Percentiles rank a stretch among this genome's conserved stretches.
phyloP scores from a whole-genome alignment of 305 asterid species.

The Solanum hybrid region DNA sequence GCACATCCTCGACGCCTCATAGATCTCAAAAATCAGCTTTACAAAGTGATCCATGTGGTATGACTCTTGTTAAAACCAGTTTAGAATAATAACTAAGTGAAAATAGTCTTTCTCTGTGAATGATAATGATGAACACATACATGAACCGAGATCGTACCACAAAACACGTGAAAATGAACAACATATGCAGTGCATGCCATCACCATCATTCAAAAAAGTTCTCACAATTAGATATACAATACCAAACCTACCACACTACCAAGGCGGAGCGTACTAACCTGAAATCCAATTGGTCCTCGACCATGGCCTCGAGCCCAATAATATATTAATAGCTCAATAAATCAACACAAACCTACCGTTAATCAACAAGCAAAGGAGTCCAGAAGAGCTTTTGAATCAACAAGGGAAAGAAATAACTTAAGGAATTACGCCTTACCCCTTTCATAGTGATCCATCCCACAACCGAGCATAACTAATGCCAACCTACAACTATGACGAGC shows the following conservation, averaged over 20 bases:
- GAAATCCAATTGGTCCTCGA: not conserved
- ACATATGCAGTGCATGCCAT: not conserved
- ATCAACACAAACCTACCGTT: not conserved
- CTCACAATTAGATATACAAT: not conserved
- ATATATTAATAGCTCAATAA: not conserved
- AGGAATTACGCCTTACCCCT: not conserved
- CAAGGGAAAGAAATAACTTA: not conserved
- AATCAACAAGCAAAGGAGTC: not conserved
- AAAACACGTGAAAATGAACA: not conserved
- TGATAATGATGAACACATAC: not conserved
- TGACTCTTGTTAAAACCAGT: not conserved
- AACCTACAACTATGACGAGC: not conserved
- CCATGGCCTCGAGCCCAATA: not conserved
- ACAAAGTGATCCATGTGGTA: not conserved
- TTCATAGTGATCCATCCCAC: not conserved
- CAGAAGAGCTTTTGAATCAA: not conserved
- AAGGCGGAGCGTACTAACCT: not conserved
- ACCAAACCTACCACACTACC: not conserved
- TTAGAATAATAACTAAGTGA: not conserved
- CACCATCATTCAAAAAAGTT: not conserved
- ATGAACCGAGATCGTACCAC: not conserved
- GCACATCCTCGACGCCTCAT: not conserved
- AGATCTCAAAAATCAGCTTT: not conserved
- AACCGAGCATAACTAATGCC: not conserved
- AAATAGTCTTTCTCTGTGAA: not conserved